These are phyloP conservation scores for Papilionanthe hybrid DNA, from an alignment of 116 monocot genomes.

Conservation along the genomic window DNA sequence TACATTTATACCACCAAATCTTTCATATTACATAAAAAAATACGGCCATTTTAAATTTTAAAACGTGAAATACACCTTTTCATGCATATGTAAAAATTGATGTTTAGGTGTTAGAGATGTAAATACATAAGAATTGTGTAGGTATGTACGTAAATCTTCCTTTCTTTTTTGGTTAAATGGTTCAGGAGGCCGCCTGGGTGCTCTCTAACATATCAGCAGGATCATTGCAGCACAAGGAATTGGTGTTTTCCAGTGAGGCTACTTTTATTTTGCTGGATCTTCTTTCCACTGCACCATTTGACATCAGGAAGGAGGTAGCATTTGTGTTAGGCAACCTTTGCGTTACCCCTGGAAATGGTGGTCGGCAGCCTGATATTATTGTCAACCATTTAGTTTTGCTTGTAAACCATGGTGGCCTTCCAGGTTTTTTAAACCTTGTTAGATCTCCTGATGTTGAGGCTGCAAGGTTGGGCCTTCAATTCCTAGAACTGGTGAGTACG, in stretches of 20 bases:
- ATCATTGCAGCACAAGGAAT: slow-evolving; percentile 64
- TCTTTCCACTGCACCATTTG: slow-evolving; percentile 69
- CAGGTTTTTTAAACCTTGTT: slow-evolving; percentile 78
- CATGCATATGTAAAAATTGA: too few species aligned
- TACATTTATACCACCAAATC: too few species aligned
- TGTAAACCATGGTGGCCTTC: slow-evolving; percentile 64
- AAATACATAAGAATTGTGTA: too few species aligned
- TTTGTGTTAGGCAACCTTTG: slow-evolving; percentile 86
- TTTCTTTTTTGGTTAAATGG: slow-evolving; percentile 1
- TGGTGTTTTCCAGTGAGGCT: slow-evolving; percentile 69
- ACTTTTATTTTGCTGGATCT: slow-evolving; percentile 54
- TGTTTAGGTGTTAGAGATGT: too few species aligned
- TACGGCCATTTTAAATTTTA: too few species aligned
- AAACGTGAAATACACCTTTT: too few species aligned
- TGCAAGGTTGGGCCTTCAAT: slow-evolving; percentile 86
- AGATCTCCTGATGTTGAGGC: slow-evolving; percentile 77
- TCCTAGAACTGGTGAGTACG: slow-evolving; percentile 77
- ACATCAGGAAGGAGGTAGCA: slow-evolving; percentile 82
- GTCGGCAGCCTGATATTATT: slow-evolving; percentile 48
- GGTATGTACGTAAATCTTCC: too few species aligned
- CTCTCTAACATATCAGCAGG: slow-evolving; percentile 86
- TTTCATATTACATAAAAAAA: too few species aligned
- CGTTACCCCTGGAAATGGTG: slow-evolving; percentile 50
- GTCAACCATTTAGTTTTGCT: slow-evolving; percentile 55
- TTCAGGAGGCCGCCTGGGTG: slow-evolving; percentile 90